Percentiles rank a stretch among this genome's conserved stretches.
phyloP scores from a whole-genome alignment of 805 yeast species.

The Yamadazyma scolyti region DNA sequence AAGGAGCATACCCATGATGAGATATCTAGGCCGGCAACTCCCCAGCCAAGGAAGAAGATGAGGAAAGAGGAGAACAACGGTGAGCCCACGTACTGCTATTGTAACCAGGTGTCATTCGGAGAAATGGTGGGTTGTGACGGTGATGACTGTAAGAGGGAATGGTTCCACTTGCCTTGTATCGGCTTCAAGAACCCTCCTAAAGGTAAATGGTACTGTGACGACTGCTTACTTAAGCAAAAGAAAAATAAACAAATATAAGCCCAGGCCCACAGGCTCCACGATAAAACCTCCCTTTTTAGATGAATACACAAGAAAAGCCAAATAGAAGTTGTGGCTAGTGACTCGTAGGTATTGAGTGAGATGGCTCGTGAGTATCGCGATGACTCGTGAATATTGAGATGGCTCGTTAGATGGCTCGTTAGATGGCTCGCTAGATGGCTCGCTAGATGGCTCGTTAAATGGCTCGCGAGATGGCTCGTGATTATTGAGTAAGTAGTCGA shows the following conservation, averaged over 20 bases:
- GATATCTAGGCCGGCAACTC: constrained; percentile 14
- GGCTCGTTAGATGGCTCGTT: no score
- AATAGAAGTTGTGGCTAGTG: neutral
- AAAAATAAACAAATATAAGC: constrained; percentile 9
- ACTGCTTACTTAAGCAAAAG: constrained; percentile 33
- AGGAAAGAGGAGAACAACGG: constrained; percentile 17
- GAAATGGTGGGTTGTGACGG: constrained; percentile 99
- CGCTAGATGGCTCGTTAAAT: no score
- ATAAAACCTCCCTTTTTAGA: no score
- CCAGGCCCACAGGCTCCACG: no score
- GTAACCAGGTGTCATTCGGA: constrained; percentile 95
- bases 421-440: no score
- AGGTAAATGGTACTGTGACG: constrained; percentile 47
- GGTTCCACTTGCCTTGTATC: constrained; percentile 95
- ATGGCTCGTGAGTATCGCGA: no score
- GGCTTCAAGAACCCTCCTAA: constrained; percentile 84
- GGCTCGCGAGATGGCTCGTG: no score
- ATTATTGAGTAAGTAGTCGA: no score
- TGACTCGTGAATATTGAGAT: no score
- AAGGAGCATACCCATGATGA: constrained; percentile 7
- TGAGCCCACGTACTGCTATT: constrained; percentile 92
- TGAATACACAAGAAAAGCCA: no score
- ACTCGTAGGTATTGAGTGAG: neutral
- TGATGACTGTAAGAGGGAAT: constrained; percentile 82
- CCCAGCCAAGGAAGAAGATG: constrained; percentile 18